Base-by-base conservation (phyloP, 2,329 filamentous ascomycete species). In the Akanthomyces uredinophilus region DNA sequence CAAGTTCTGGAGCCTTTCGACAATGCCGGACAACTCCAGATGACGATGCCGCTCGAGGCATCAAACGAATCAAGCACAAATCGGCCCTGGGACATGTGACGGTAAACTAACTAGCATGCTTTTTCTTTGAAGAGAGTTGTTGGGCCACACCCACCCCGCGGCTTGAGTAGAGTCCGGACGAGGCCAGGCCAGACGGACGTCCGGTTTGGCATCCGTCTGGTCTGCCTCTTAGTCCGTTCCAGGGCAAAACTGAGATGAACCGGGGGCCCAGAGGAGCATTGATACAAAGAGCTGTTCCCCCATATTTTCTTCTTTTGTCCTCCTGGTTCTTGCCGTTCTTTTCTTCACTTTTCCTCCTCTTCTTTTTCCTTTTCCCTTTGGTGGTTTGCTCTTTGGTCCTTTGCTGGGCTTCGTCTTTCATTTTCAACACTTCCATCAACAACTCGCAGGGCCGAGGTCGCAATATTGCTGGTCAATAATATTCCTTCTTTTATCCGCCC, bases 151-250 rank as follows among this genome's bases (percentile, higher is more conserved):
- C 29, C 3, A 10, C 22, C 20, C 13, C 32, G 32, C 44, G 46
- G 55, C 24, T 56, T 2, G 27, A 35, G 11, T 35, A 16, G 8
- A 49, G 13, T 37, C 43, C 43, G 43, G 29, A 13, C 55, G 13
- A 13, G 13, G 24, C 24, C 24, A n/a, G 1, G 22, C 24, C 20
- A n/a, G 22, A 16, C 20, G 10, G 46, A 22, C 24, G 16, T 27
- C 56, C 46, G 46, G 56, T 59, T 59, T 59, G 57, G 57, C 18
- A 43, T 59, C 56, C 57, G 57, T 60, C 57, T 60, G 57, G 57
- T 60, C 35, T 60, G 29, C n/a, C 20, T 59, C 47, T 60, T 52
- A 52, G 57, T 44, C 18, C 14, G 57, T 60, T 60, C 57, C 57
- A 60, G 57, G 27, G 47, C 47, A 52, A 60, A 60, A 52, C 57